These are phyloP conservation scores for Hura crepitans DNA, from an alignment of 441 rosid species.

Conservation along the genomic window DNA sequence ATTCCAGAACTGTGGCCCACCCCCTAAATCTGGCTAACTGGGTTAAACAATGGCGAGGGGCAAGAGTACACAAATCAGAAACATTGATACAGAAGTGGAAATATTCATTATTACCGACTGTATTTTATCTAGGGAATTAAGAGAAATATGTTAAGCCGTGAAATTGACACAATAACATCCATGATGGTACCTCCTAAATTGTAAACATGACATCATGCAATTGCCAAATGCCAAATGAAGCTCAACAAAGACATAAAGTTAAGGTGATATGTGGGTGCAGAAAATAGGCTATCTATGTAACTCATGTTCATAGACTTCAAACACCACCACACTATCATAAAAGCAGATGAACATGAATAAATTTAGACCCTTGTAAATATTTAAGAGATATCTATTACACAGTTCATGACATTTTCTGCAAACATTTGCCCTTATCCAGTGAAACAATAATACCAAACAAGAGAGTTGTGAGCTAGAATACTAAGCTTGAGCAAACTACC, in stretches of 20 bases:
- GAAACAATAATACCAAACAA: background rate
- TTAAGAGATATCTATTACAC: background rate
- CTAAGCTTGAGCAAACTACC: constrained; percentile 2
- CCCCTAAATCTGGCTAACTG: too few species aligned
- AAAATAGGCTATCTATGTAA: background rate
- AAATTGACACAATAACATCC: too few species aligned
- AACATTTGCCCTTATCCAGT: background rate
- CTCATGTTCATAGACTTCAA: background rate
- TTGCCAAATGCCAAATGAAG: too few species aligned
- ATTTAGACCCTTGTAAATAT: background rate
- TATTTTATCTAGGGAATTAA: too few species aligned
- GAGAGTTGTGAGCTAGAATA: background rate
- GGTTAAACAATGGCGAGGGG: too few species aligned
- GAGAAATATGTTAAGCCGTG: too few species aligned
- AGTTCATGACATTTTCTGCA: background rate
- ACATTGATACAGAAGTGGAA: too few species aligned
- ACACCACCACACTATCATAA: background rate
- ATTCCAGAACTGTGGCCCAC: too few species aligned
- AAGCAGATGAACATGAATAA: background rate
- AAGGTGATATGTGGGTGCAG: background rate
- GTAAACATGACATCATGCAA: too few species aligned
- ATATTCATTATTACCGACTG: too few species aligned
- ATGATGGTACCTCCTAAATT: too few species aligned
- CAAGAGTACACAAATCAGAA: too few species aligned
- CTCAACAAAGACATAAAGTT: background rate